A percentile compares a stretch with the other conserved stretches of the same genome.
These are phyloP conservation scores for Simmondsia chinensis DNA, from an alignment of 148 eudicot genomes.

Conservation along the genomic window DNA sequence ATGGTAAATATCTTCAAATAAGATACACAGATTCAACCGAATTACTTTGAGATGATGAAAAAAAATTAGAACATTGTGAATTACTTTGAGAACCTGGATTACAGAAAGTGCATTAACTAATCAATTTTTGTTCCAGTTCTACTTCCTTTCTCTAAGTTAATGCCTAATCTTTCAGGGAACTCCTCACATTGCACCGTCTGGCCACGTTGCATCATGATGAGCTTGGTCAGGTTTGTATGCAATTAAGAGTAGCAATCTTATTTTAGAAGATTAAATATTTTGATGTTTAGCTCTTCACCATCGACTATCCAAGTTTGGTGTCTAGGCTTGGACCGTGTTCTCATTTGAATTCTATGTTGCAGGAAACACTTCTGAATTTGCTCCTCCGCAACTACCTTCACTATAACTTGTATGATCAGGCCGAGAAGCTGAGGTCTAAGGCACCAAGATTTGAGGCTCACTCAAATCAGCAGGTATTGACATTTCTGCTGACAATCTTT, in stretches of 20 bases:
- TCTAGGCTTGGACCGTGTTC: too few species aligned
- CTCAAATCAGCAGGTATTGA: conserved; percentile 85
- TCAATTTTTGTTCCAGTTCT: not conserved
- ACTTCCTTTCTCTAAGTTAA: conserved; percentile 1
- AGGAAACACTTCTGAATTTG: conserved; percentile 95
- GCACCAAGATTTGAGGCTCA: conserved; percentile 99
- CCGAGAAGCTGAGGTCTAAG: conserved; percentile 95
- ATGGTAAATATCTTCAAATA: not conserved
- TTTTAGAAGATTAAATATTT: not conserved
- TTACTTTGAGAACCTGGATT: too few species aligned
- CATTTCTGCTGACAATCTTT: not conserved
- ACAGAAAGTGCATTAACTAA: not conserved
- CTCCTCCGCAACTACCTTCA: conserved; percentile 92
- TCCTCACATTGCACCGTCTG: conserved; percentile 81
- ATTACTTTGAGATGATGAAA: too few species aligned
- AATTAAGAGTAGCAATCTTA: not conserved
- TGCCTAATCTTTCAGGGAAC: conserved; percentile 43
- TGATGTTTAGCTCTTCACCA: too few species aligned
- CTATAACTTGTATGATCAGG: conserved; percentile 91
- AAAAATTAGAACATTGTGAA: too few species aligned
- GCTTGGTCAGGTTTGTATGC: conserved; percentile 81
- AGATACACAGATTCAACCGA: not conserved
- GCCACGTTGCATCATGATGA: conserved; percentile 93
- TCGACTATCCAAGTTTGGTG: too few species aligned
- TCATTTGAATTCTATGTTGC: conserved; percentile 20